phyloP scores from a whole-genome alignment of 768 basidiomycete species.

The Mycena kentingensis region DNA sequence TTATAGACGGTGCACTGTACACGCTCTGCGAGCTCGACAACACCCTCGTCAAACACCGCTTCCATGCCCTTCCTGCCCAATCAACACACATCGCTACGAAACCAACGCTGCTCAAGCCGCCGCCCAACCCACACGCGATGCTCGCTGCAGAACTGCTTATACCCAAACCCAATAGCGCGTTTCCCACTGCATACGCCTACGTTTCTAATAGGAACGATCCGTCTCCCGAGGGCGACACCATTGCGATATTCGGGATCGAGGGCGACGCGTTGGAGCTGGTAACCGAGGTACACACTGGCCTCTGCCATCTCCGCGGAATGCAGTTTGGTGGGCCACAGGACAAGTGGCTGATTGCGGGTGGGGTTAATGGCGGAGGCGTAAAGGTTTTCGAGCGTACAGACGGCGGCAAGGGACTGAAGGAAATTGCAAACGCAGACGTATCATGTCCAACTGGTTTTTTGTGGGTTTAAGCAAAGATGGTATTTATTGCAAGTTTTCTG shows the following conservation, averaged over 20 bases:
- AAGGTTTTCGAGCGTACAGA: slow-evolving; percentile 70
- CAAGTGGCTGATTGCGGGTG: slow-evolving; percentile 66
- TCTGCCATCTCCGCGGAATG: slow-evolving; percentile 72
- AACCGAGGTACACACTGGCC: slow-evolving; percentile 65
- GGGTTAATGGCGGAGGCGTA: slow-evolving; percentile 62
- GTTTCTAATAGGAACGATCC: slow-evolving; percentile 77
- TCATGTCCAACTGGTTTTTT: slow-evolving; percentile 58
- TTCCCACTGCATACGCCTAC: slow-evolving; percentile 63
- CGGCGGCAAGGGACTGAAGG: slow-evolving; percentile 55
- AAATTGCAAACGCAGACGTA: slow-evolving; percentile 48
- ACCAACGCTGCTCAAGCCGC: slow-evolving; percentile 50
- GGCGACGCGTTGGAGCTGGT: slow-evolving; percentile 51
- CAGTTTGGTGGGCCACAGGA: slow-evolving; percentile 63
- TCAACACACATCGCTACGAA: slow-evolving; percentile 47
- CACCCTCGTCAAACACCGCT: slow-evolving; percentile 55
- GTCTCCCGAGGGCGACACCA: slow-evolving; percentile 66
- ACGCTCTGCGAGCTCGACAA: slow-evolving; percentile 68
- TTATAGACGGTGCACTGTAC: slow-evolving; percentile 62
- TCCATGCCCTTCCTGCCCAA: slow-evolving; percentile 44
- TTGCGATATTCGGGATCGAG: slow-evolving; percentile 66
- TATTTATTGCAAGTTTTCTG: not conserved
- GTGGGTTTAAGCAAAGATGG: slow-evolving; percentile 42
- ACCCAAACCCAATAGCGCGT: slow-evolving; percentile 52
- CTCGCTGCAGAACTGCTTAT: slow-evolving; percentile 72
- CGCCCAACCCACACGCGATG: slow-evolving; percentile 50